A percentile compares a stretch with the other conserved stretches of the same genome.
These are phyloP conservation scores for Rhodamnia rubescens DNA, from an alignment of 345 rosid genomes.

Conservation along the genomic window DNA sequence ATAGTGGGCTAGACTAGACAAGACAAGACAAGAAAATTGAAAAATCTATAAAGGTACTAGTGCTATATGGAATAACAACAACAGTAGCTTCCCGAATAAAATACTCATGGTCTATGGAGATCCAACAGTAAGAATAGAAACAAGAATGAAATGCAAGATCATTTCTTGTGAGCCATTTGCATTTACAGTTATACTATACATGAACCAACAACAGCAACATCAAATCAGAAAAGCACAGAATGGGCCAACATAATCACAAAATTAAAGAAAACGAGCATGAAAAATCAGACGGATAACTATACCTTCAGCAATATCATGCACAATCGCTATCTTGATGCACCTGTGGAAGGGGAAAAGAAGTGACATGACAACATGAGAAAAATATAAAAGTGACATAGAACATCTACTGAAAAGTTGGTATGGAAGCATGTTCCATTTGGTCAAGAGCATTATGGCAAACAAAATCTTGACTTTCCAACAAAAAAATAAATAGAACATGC, in stretches of 20 bases:
- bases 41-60: not conserved
- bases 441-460: not conserved
- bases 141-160: not conserved
- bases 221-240: not conserved
- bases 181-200: not conserved
- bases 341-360: conserved; percentile 28
- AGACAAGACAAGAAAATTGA: not conserved
- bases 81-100: not conserved
- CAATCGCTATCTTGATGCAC: conserved; percentile 93
- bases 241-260: not conserved
- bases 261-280: not conserved
- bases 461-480: not conserved
- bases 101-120: not conserved
- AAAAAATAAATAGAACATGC: not conserved
- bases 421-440: not conserved
- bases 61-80: not conserved
- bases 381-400: not conserved
- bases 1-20: not conserved
- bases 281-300: not conserved
- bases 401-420: not conserved
- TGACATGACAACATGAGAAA: not conserved
- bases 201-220: not conserved
- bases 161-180: not conserved
- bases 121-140: not conserved
- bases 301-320: conserved; percentile 99